Evolutionary conservation across 2,329 filamentous ascomycete genomes (phyloP).

Genomic region (Paecilomyces variotii): DNA sequence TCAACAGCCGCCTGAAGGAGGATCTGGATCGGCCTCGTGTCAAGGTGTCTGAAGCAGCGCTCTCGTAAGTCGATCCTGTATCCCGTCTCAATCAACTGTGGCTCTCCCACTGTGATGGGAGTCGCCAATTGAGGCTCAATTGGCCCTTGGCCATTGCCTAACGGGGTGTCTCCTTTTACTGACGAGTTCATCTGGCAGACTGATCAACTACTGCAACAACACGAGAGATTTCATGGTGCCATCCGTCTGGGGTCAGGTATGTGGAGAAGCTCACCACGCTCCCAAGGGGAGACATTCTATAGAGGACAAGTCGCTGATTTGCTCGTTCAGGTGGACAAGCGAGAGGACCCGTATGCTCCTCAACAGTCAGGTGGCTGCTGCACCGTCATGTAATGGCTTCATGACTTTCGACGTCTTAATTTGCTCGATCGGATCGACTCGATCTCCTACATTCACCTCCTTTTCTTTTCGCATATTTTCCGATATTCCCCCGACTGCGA

Average conservation of each 20-base stretch:
- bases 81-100: neutral
- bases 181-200: conserved; percentile 46
- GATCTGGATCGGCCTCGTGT: conserved; percentile 93
- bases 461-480: conserved; percentile 10
- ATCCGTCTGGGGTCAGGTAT: conserved; percentile 81
- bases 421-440: conserved; percentile 2
- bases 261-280: conserved; percentile 6
- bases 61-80: conserved; percentile 53
- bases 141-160: neutral
- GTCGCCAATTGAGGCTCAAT: neutral
- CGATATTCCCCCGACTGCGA: conserved; percentile 7
- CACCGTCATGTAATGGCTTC: conserved; percentile 69
- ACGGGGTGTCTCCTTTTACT: neutral
- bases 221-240: conserved; percentile 99
- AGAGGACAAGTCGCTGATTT: neutral
- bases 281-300: too few species aligned
- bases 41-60: conserved; percentile 87
- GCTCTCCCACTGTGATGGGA: neutral
- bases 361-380: conserved; percentile 92
- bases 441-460: conserved; percentile 8
- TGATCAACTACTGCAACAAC: conserved; percentile 96
- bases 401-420: conserved; percentile 16
- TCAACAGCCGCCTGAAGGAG: conserved; percentile 92
- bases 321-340: conserved; percentile 65
- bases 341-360: conserved; percentile 96